Evolutionary conservation across 176 grass and related monocot species (phyloP).

Genomic region (Poa annua): DNA sequence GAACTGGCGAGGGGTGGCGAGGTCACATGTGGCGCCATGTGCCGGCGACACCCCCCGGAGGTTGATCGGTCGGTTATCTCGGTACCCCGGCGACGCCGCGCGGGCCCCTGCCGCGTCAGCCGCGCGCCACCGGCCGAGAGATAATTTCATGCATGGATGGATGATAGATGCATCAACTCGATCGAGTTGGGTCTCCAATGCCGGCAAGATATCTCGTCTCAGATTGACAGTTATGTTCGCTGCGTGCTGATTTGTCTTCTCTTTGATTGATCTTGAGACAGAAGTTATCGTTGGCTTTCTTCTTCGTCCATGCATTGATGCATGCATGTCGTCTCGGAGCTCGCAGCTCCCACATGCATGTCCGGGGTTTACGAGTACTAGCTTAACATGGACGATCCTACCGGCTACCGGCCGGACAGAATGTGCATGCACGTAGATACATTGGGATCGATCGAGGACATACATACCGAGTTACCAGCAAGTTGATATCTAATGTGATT

Average conservation of each 20-base stretch:
- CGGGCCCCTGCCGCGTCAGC: neutral
- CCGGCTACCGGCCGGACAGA: neutral
- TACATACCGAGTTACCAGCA: too few relatives aligned
- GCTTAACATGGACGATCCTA: neutral
- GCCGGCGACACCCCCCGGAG: constrained; percentile 23
- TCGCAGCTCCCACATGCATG: constrained; percentile 30
- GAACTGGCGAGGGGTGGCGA: constrained; percentile 1
- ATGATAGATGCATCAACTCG: too few relatives aligned
- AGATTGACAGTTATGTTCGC: constrained; percentile 11
- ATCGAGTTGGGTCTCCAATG: too few relatives aligned
- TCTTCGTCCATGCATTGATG: neutral
- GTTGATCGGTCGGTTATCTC: constrained; percentile 32
- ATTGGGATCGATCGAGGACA: neutral
- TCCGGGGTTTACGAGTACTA: neutral
- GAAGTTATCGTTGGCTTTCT: neutral
- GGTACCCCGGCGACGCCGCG: neutral
- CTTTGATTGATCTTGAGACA: neutral
- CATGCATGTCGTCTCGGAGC: neutral
- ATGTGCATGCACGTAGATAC: constrained; percentile 25
- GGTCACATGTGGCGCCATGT: constrained; percentile 59
- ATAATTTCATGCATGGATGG: too few relatives aligned
- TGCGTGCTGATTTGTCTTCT: neutral
- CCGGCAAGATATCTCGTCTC: constrained; percentile 35
- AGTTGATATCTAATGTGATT: neutral
- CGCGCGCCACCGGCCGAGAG: neutral